phyloP scores from a whole-genome alignment of 2,329 filamentous ascomycete genomes.

The Alternaria rosae region DNA sequence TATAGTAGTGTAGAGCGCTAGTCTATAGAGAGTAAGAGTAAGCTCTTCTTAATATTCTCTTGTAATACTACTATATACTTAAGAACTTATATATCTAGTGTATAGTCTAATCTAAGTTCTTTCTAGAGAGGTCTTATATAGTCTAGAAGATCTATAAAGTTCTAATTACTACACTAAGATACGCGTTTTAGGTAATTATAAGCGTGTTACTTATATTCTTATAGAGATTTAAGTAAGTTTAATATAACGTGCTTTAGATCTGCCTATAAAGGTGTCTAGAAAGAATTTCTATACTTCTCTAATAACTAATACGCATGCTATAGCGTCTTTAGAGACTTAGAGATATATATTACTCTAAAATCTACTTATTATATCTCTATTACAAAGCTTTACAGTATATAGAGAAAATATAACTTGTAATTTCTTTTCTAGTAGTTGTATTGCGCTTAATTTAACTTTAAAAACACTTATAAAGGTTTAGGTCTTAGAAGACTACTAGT shows the following conservation, averaged over 20 bases:
- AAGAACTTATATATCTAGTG: not conserved
- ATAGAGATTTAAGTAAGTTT: not conserved
- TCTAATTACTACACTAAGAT: not conserved
- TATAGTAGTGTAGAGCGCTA: not conserved
- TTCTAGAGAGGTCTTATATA: not conserved
- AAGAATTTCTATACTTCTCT: not conserved
- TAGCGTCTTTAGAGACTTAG: not conserved
- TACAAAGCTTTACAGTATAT: not conserved
- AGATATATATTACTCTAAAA: not conserved
- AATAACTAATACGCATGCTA: not conserved
- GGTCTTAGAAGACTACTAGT: not conserved
- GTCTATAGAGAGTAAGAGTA: not conserved
- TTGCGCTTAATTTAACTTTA: not conserved
- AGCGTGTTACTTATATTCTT: not conserved
- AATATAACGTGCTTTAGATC: not conserved
- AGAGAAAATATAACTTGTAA: not conserved
- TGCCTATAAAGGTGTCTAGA: not conserved
- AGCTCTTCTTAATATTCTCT: not conserved
- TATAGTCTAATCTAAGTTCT: not conserved
- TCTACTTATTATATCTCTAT: not conserved
- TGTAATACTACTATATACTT: not conserved
- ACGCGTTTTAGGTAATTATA: not conserved
- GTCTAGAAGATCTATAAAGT: not conserved
- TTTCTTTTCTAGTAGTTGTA: not conserved
- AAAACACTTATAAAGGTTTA: not conserved